phyloP scores from a whole-genome alignment of 2,329 filamentous ascomycete species.

The Colletotrichum sp. region DNA sequence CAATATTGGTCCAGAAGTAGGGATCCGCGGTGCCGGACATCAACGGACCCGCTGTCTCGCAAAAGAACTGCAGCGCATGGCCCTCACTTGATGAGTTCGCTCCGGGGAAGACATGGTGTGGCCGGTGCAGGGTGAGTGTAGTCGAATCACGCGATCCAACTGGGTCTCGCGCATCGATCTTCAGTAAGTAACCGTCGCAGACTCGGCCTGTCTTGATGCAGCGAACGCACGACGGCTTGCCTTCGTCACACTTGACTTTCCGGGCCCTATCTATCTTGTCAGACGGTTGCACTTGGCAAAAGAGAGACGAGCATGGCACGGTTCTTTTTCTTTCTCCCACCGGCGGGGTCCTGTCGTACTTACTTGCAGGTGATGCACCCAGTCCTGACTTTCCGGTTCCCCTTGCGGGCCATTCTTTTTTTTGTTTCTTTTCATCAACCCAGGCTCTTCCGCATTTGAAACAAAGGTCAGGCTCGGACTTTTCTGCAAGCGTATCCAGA shows the following conservation, averaged over 20 bases:
- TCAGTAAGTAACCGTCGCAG: slow-evolving; percentile 57
- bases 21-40: slow-evolving; percentile 45
- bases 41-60: slow-evolving; percentile 37
- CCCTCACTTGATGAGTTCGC: slow-evolving; percentile 11
- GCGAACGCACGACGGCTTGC: slow-evolving; percentile 55
- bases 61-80: slow-evolving; percentile 36
- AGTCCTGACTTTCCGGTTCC: slow-evolving; percentile 50
- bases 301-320: not conserved
- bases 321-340: not conserved
- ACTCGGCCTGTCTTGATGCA: slow-evolving; percentile 59
- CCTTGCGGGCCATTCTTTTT: slow-evolving; percentile 36
- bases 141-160: slow-evolving; percentile 21
- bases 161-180: slow-evolving; percentile 11
- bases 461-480: not conserved
- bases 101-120: slow-evolving; percentile 15
- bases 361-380: slow-evolving; percentile 61
- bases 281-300: not conserved
- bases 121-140: slow-evolving; percentile 17
- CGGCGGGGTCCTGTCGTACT: slow-evolving; percentile 26
- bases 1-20: slow-evolving; percentile 48
- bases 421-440: not conserved
- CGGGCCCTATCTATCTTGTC: slow-evolving; percentile 46
- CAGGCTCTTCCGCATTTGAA: not conserved
- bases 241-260: slow-evolving; percentile 62
- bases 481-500: not conserved